phyloP scores from a whole-genome alignment of 192 early-diverging fungal species.

The Backusella parvicylindrica region DNA sequence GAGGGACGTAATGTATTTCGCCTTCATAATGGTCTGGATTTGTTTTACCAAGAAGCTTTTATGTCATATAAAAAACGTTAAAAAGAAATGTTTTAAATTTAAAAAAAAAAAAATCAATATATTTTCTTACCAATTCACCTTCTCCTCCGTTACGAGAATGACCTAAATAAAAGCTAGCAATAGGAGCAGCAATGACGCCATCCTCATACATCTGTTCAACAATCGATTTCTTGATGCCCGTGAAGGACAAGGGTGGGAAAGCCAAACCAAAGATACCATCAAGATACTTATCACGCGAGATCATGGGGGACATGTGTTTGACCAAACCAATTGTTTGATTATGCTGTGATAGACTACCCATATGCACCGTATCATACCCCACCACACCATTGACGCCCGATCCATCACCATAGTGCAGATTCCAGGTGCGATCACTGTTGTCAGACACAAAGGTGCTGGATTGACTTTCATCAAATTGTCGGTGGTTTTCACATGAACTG shows the following conservation, averaged over 20 bases:
- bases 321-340: conserved; percentile 64
- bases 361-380: conserved; percentile 47
- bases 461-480: conserved; percentile 15
- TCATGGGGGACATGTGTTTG: conserved; percentile 50
- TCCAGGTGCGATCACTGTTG: conserved; percentile 34
- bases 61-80: background rate
- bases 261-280: conserved; percentile 70
- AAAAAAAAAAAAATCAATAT: background rate
- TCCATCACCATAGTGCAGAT: conserved; percentile 44
- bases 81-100: background rate
- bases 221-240: conserved; percentile 8
- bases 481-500: conserved; percentile 18
- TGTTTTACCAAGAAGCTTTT: conserved; percentile 49
- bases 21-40: conserved; percentile 50
- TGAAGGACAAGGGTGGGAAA: conserved; percentile 38
- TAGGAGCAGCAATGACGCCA: conserved; percentile 10
- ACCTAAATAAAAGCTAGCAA: conserved; percentile 29
- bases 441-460: conserved; percentile 24
- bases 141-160: conserved; percentile 38
- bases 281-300: conserved; percentile 51
- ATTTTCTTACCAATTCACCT: conserved; percentile 41
- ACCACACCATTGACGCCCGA: conserved; percentile 35
- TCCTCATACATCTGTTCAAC: conserved; percentile 16
- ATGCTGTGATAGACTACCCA: conserved; percentile 50
- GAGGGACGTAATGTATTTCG: conserved; percentile 48